These are phyloP conservation scores for Lophiostoma macrostomum DNA, from an alignment of 495 filamentous ascomycete genomes.

Conservation along the genomic window DNA sequence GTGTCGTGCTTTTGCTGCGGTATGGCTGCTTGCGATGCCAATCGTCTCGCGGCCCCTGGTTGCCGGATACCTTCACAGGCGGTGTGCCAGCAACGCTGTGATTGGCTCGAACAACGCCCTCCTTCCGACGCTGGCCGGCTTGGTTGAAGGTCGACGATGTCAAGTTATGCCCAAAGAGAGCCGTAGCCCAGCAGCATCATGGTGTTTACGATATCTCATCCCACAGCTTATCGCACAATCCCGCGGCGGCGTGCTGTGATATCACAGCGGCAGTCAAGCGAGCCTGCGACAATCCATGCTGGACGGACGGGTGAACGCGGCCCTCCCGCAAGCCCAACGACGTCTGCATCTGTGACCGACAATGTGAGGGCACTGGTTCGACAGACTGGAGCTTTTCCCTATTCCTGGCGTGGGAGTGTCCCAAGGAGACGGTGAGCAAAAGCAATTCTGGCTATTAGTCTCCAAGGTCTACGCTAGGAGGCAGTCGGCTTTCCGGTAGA, in stretches of 20 bases:
- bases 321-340: slow-evolving; percentile 3
- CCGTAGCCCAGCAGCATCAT: not conserved
- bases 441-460: too few relatives aligned
- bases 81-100: slow-evolving; percentile 10
- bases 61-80: slow-evolving; percentile 17
- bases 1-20: slow-evolving; percentile 28
- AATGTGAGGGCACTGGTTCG: not conserved
- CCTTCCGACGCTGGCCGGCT: slow-evolving; percentile 18
- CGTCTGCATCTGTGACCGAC: not conserved
- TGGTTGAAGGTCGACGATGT: not conserved
- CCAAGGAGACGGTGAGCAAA: too few relatives aligned
- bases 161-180: not conserved
- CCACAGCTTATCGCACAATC: slow-evolving; percentile 29
- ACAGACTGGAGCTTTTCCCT: too few relatives aligned
- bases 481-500: not conserved
- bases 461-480: not conserved
- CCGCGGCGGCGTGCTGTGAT: slow-evolving; percentile 13
- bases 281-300: slow-evolving; percentile 3
- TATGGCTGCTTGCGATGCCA: too few relatives aligned
- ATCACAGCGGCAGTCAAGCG: not conserved
- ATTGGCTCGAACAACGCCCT: slow-evolving; percentile 19
- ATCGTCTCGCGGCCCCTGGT: slow-evolving; percentile 1
- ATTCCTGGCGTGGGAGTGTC: too few relatives aligned
- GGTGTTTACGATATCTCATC: slow-evolving; percentile 27
- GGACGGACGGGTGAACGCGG: slow-evolving; percentile 1